phyloP scores from a whole-genome alignment of 495 filamentous ascomycete species.

The Corynascus novoguineensis region DNA sequence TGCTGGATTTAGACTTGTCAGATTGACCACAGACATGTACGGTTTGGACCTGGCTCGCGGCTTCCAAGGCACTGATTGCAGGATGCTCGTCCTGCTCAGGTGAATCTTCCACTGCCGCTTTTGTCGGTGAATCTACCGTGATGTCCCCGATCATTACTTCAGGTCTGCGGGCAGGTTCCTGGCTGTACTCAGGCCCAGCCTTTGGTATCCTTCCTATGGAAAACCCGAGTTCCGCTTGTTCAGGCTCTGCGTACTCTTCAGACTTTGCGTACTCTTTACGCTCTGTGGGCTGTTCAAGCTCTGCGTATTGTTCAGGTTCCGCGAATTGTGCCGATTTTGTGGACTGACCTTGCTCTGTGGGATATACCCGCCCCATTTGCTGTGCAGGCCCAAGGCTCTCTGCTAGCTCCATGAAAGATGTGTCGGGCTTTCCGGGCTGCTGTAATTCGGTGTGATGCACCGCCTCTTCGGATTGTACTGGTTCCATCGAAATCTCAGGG shows the following conservation, averaged over 20 bases:
- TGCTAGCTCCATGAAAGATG: too few species aligned
- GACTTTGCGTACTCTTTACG: background rate
- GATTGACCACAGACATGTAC: background rate
- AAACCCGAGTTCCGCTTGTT: background rate
- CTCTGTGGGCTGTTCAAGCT: background rate
- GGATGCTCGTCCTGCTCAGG: background rate
- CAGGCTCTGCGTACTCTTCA: background rate
- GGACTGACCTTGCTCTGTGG: background rate
- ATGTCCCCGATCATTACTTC: background rate
- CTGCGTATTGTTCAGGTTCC: background rate
- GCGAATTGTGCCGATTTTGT: background rate
- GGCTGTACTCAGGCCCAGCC: background rate
- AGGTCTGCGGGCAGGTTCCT: background rate
- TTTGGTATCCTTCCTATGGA: too few species aligned
- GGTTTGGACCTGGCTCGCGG: background rate
- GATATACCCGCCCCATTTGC: background rate
- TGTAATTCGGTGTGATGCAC: too few species aligned
- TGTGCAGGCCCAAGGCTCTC: background rate
- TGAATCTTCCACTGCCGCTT: background rate
- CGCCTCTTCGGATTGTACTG: background rate
- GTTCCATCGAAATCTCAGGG: background rate
- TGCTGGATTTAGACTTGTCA: background rate
- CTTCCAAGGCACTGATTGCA: background rate
- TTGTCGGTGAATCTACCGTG: background rate
- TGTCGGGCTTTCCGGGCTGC: too few species aligned